These are phyloP conservation scores for Mariannaea sp. DNA, from an alignment of 2,329 filamentous ascomycete species.

Conservation along the genomic window DNA sequence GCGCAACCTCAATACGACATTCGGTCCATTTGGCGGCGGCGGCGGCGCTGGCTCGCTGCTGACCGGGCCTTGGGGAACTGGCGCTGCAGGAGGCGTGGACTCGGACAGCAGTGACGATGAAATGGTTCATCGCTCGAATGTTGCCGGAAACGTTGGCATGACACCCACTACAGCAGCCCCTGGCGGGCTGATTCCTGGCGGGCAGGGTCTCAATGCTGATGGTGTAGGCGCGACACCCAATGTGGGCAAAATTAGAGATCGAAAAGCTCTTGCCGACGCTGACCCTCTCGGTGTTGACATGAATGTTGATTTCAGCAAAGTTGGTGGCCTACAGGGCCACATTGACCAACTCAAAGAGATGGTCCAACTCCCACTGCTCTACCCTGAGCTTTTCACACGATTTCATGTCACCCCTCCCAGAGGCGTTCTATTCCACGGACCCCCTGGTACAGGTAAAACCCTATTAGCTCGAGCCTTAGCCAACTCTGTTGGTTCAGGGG, in stretches of 20 bases:
- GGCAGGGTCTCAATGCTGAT: slow-evolving; percentile 48
- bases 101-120: slow-evolving; percentile 98
- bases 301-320: slow-evolving; percentile 90
- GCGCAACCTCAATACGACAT: slow-evolving; percentile 84
- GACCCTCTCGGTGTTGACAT: slow-evolving; percentile 93
- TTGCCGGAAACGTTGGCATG: slow-evolving; percentile 65
- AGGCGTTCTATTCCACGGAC: slow-evolving; percentile 94
- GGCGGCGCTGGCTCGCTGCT: slow-evolving; percentile 74
- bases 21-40: slow-evolving; percentile 90
- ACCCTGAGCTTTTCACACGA: slow-evolving; percentile 89
- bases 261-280: slow-evolving; percentile 87
- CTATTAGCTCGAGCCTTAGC: slow-evolving; percentile 92
- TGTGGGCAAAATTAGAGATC: slow-evolving; percentile 91
- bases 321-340: slow-evolving; percentile 89
- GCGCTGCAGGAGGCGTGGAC: slow-evolving; percentile 78
- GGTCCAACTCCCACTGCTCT: slow-evolving; percentile 91
- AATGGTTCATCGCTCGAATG: slow-evolving; percentile 64
- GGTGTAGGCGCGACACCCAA: slow-evolving; percentile 67
- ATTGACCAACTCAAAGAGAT: slow-evolving; percentile 99
- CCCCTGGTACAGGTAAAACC: slow-evolving; percentile 96
- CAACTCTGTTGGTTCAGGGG: slow-evolving; percentile 85
- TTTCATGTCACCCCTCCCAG: slow-evolving; percentile 94
- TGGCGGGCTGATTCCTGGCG: slow-evolving; percentile 51
- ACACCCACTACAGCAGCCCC: slow-evolving; percentile 59
- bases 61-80: slow-evolving; percentile 74